Conservation (phyloP, 345 rosid species). For the Gossypium mustelinum region DNA sequence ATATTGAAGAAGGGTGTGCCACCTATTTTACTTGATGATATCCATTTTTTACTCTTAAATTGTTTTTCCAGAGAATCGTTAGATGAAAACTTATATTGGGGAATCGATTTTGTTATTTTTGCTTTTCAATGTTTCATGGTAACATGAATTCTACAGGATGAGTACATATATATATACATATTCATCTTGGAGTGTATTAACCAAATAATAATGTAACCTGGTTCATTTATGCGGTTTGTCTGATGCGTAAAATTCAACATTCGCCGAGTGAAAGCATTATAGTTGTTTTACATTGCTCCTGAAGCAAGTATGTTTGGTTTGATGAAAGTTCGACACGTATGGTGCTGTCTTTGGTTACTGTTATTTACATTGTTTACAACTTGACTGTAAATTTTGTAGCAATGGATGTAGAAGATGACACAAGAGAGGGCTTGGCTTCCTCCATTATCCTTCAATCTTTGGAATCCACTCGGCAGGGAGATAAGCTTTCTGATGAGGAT, state of each 20-base stretch:
- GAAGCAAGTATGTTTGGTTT: background rate
- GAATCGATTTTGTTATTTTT: background rate
- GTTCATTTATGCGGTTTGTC: background rate
- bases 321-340: background rate
- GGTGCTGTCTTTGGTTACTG: background rate
- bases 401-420: background rate
- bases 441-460: conserved; percentile 7
- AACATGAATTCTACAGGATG: background rate
- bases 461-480: background rate
- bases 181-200: background rate
- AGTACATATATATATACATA: background rate
- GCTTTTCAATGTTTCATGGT: background rate
- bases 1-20: background rate
- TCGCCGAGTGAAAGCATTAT: background rate
- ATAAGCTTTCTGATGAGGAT: conserved; percentile 35
- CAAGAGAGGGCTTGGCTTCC: background rate
- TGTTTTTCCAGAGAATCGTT: background rate
- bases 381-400: background rate
- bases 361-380: background rate
- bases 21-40: background rate
- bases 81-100: background rate
- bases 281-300: background rate
- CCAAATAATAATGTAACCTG: background rate
- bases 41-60: background rate
- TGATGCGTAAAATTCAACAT: conserved; percentile 6